Base-by-base conservation (phyloP, 768 basidiomycete species). In the Collybia mongolica region DNA sequence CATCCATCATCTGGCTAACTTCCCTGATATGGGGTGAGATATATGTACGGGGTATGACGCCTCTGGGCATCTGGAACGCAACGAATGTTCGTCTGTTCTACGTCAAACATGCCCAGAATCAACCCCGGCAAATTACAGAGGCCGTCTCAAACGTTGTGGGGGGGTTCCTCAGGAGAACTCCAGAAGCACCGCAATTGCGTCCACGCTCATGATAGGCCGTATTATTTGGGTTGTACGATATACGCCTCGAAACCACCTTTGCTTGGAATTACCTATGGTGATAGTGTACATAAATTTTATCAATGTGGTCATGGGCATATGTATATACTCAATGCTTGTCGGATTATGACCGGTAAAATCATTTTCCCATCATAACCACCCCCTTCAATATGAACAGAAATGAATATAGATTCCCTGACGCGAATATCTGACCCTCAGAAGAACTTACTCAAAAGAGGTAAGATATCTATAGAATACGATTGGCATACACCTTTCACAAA, bases 21-120 rank as follows among this genome's bases (percentile, higher is more conserved):
- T 93, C 91, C 1, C 71, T 98, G 46, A 85, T 95, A 18, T 99
- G 96, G 94, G 95, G 97, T 36, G 92, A 95, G 63, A 81, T 96
- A 17, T 99, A 95, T 63, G 88, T 97, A 18, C 86, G 88, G 41
- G 89, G 86, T 5, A 89, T 95, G 83, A 82, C 86, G 1, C 88
- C 89, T 1, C 72, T 93, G 19, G 91, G 90, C 11, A 83, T 95
- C 38, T 98, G 95, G 93, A 91, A 90, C 57, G 81, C 84, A 17
- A 97, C 94, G 12, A 87, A 83, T 43, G 92, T 97, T 23, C 83
- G 90, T 37, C 67, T 98, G 45, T 98, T 98, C 72, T 82, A 93
- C 44, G 90, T 97, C 49, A 95, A 93, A 64, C 93, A 95, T 56
- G 80, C 89, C 5, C 89, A 83, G 54, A 64, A 61, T 37, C 84